Evolutionary conservation across 768 basidiomycete genomes (phyloP), one percentile per base, ranked within the genome.

Genomic region (Dictyophora rubrovolvata): DNA sequence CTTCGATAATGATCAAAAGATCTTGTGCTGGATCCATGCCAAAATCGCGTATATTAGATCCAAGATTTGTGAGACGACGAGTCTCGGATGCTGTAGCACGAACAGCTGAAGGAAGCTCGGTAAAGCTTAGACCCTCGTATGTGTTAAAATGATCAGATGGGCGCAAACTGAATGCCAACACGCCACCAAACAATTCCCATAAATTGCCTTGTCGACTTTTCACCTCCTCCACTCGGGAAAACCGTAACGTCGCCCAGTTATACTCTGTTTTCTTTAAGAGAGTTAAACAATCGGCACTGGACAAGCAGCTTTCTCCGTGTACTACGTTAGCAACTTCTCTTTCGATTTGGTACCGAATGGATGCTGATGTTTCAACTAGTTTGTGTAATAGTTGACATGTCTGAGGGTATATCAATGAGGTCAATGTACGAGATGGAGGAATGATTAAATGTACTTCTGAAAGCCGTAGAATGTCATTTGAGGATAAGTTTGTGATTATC

Each of bases 11-110:
- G 8, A 85, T 74, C 9, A 86, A 72, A 34, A 88, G 73, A 66
- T 87, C 80, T 64, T 85, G 85, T 21, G 80, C 75, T 17, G 83
- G 81, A 65, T 87, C 86, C 73, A 88, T 77, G 7, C 73, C 74
- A 62, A 84, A 83, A 63, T 85, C 83, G n/a, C 79, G 75, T 12
- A 83, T 64, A 16, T 61, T 36, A 36, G 78, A 62, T 4, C 70
- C 70, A 56, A 72, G 35, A 10, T 67, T 63, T 20, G 70, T 65
- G 17, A 79, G 59, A 5, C 67, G 66, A 82, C 83, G 84, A 16
- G 69, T 63, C 37, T 69, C 70, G 52, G 75, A 72, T 54, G 75
- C 63, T 60, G 84, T 80, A n/a, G 66, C 70, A 21, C 80, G 77
- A 52, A 71, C 67, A 23, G 65, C 64, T 9, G 82, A 83, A 17